phyloP scores from a whole-genome alignment of 106 monocot genomes.

The Acorus gramineus region DNA sequence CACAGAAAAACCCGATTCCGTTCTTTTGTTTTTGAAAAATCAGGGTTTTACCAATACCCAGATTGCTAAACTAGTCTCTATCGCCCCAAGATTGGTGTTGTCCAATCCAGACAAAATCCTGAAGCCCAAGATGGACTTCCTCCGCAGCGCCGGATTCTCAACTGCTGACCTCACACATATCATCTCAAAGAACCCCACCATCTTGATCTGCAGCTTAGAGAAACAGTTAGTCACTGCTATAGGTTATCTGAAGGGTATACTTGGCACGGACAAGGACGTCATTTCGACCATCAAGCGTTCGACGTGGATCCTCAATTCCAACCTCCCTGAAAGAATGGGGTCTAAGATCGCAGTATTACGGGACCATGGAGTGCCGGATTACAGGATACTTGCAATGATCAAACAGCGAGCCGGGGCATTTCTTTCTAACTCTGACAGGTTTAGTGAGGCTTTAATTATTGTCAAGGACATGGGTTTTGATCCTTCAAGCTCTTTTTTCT shows the following conservation, averaged over 20 bases:
- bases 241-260: constrained; percentile 10
- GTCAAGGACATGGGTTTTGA: neutral
- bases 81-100: constrained; percentile 7
- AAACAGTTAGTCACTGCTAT: constrained; percentile 7
- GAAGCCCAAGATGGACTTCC: constrained; percentile 36
- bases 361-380: constrained; percentile 9
- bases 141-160: constrained; percentile 21
- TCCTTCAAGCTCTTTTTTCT: too few relatives aligned
- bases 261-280: constrained; percentile 7
- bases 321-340: constrained; percentile 4
- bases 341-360: constrained; percentile 24
- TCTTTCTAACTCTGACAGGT: neutral
- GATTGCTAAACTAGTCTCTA: constrained; percentile 15
- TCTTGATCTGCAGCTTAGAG: constrained; percentile 13
- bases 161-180: constrained; percentile 9
- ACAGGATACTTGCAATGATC: constrained; percentile 12
- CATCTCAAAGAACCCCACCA: constrained; percentile 8
- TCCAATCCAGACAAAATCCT: neutral
- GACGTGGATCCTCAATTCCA: neutral
- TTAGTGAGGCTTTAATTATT: neutral
- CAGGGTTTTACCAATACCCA: constrained; percentile 19
- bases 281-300: constrained; percentile 1
- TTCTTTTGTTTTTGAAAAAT: constrained; percentile 13
- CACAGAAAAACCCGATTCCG: constrained; percentile 4
- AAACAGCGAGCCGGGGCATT: constrained; percentile 6